Evolutionary conservation across 306 rosid genomes (phyloP).

Genomic region (Argentina anserina): DNA sequence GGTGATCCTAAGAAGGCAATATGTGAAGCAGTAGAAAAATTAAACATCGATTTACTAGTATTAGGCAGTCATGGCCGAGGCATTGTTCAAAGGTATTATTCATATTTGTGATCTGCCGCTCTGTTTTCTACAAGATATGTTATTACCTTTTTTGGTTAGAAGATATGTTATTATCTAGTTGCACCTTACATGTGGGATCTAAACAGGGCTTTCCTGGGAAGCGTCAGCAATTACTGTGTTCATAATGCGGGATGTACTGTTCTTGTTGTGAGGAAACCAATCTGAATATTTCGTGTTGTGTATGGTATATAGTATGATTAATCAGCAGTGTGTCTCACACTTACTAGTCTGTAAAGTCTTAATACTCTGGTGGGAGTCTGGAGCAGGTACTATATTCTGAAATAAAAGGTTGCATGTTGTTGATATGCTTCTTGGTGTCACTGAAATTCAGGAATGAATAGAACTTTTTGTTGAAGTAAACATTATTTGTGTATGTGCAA

Average conservation of each 20-base stretch:
- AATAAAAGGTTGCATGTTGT: not conserved
- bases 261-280: constrained; percentile 36
- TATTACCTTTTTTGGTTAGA: not conserved
- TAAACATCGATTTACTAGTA: constrained; percentile 31
- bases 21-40: constrained; percentile 37
- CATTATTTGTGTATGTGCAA: not conserved
- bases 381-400: not conserved
- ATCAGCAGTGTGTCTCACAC: not conserved
- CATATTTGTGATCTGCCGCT: not conserved
- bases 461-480: not conserved
- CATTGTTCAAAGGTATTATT: constrained; percentile 23
- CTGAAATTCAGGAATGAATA: not conserved
- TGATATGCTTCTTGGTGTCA: not conserved
- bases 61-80: constrained; percentile 46
- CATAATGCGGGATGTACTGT: constrained; percentile 36
- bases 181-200: not conserved
- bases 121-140: not conserved
- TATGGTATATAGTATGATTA: not conserved
- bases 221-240: constrained; percentile 40
- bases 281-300: not conserved
- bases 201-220: constrained; percentile 39
- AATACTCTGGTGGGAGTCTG: not conserved
- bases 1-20: constrained; percentile 37
- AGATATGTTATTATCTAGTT: not conserved
- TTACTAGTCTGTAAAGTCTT: not conserved